Base-by-base conservation (phyloP, 148 eudicot genomes). In the Pouteria glomerata region DNA sequence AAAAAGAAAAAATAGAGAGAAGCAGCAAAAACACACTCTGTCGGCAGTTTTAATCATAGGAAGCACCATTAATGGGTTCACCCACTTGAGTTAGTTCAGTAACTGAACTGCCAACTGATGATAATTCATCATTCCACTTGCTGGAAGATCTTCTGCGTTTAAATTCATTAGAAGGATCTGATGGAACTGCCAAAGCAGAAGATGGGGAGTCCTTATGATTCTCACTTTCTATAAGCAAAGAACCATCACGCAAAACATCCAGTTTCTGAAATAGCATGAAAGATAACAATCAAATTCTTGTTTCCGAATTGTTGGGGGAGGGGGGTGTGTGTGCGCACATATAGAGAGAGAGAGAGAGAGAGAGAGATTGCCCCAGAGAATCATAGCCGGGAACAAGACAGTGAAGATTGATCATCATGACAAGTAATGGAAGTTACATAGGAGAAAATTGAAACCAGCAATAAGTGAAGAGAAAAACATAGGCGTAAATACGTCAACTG, bases 51-150 rank as follows among this genome's bases (percentile, higher is more conserved):
- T 58, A 85, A 69, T 66, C 39, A 78, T 51, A 69, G 75, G 77
- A 75, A 51, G 74, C 78, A 76, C 76, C 83, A 82, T 72, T 75
- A 52, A 82, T 66, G 62, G 84, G 78, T 63, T 90, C 90, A 64
- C 85, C 87, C 41, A 76, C 86, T 69, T 91, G 91, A 84, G 84
- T 82, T 81, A 90, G 77, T 81, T 86, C 98, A 26, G 85, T 78
- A 60, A 90, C 72, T 21, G 87, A 75, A 82, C 98, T 86, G 71
- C 90, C 87, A 70, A 75, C 81, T 58, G 83, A 82, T 47, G 93
- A 91, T 58, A 86, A 73, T 69, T 83, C 88, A 77, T 84, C 90
- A 76, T 83, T 86, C 85, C 85, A 85, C 73, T 75, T 84, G 85
- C 91, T 85, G 57, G 85, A 82, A 56, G 89, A 85, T 83, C 87